These are phyloP conservation scores for Phytophthora brassicae DNA, from an alignment of 352 stramenopile species.

Conservation along the genomic window DNA sequence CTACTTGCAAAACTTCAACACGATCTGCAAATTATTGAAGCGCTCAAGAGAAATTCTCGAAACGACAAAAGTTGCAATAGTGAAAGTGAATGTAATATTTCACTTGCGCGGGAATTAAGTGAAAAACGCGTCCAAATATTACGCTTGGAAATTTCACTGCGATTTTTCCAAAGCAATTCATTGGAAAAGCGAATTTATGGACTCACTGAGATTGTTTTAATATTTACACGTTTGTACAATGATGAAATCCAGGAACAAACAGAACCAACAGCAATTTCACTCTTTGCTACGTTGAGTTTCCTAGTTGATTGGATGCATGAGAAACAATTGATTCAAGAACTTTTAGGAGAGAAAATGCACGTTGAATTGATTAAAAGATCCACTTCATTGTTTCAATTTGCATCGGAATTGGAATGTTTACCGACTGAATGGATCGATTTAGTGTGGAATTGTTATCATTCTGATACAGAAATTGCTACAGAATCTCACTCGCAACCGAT, in stretches of 20 bases:
- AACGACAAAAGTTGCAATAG: not conserved
- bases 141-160: constrained; percentile 51
- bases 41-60: constrained; percentile 2
- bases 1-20: constrained; percentile 42
- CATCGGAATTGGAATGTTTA: constrained; percentile 36
- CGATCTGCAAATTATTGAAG: constrained; percentile 5
- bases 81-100: not conserved
- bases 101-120: constrained; percentile 5
- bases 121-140: constrained; percentile 46
- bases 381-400: constrained; percentile 63
- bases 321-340: constrained; percentile 43
- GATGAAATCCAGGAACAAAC: constrained; percentile 34
- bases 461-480: not conserved
- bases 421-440: constrained; percentile 45
- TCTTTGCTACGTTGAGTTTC: constrained; percentile 29
- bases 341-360: constrained; percentile 71
- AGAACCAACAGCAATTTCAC: constrained; percentile 27
- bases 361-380: constrained; percentile 68
- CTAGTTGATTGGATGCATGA: constrained; percentile 56
- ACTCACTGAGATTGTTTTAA: constrained; percentile 60
- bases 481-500: constrained; percentile 9
- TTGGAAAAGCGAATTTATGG: constrained; percentile 78
- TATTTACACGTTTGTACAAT: constrained; percentile 49
- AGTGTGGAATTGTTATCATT: constrained; percentile 57
- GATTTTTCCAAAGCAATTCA: constrained; percentile 53